Conservation (phyloP, 2,329 filamentous ascomycete genomes). For the Huntiella omanensis region DNA sequence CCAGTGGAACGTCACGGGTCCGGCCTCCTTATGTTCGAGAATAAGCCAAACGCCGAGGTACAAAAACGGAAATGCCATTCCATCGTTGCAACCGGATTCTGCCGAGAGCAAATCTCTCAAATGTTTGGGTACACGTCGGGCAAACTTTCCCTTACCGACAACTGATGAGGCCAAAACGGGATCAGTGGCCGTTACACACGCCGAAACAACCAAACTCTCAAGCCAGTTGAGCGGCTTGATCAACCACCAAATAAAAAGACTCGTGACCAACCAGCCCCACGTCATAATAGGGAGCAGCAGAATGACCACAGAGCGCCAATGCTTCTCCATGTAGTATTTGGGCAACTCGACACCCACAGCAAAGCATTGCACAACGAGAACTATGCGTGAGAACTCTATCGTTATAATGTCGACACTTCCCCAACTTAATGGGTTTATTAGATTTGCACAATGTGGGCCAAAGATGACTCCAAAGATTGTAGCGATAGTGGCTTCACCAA, state of each 20-base stretch:
- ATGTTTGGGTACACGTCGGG: constrained; percentile 93
- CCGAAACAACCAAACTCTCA: constrained; percentile 68
- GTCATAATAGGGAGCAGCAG: constrained; percentile 93
- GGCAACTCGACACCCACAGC: constrained; percentile 81
- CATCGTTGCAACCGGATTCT: constrained; percentile 96
- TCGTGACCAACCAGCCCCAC: constrained; percentile 83
- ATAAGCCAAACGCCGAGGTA: constrained; percentile 86
- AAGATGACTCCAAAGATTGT: constrained; percentile 79
- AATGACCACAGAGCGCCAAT: constrained; percentile 84
- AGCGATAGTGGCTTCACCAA: constrained; percentile 91
- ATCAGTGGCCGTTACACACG: constrained; percentile 93
- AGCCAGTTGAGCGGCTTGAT: constrained; percentile 65
- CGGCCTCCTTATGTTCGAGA: constrained; percentile 51
- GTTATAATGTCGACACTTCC: constrained; percentile 73
- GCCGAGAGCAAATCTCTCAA: constrained; percentile 84
- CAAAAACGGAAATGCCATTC: constrained; percentile 97
- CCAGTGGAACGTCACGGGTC: constrained; percentile 64
- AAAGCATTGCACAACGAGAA: constrained; percentile 83
- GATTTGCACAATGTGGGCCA: constrained; percentile 62
- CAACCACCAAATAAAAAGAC: constrained; percentile 89
- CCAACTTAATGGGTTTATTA: constrained; percentile 62
- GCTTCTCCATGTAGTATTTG: constrained; percentile 90
- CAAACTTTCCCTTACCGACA: constrained; percentile 96
- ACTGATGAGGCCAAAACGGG: constrained; percentile 93
- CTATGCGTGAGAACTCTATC: constrained; percentile 74